Evolutionary conservation across 495 filamentous ascomycete genomes (phyloP).

Genomic region (Neurospora sp.): DNA sequence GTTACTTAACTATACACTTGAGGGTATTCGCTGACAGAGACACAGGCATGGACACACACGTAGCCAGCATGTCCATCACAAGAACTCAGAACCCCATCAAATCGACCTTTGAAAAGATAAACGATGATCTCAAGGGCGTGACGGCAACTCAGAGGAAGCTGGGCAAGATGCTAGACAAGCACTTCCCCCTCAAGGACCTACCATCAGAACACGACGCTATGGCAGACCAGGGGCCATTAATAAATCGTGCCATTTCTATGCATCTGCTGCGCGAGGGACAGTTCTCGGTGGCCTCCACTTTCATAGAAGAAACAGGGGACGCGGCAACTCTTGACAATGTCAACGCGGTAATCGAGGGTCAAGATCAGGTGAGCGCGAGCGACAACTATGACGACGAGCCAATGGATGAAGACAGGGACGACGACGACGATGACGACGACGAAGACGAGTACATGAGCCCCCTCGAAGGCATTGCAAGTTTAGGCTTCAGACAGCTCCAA

Average conservation of each 20-base stretch:
- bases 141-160: slow-evolving; percentile 70
- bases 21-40: neutral
- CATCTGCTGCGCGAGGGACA: slow-evolving; percentile 91
- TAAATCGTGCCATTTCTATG: slow-evolving; percentile 93
- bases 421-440: slow-evolving; percentile 2
- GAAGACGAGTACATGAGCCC: neutral
- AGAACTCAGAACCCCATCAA: slow-evolving; percentile 79
- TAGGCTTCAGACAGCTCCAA: slow-evolving; percentile 12
- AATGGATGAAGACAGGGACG: slow-evolving; percentile 21
- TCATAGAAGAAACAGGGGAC: slow-evolving; percentile 53
- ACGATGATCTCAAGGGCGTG: slow-evolving; percentile 68
- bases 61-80: slow-evolving; percentile 58
- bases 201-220: slow-evolving; percentile 79
- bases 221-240: slow-evolving; percentile 58
- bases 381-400: slow-evolving; percentile 7
- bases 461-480: neutral
- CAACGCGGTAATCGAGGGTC: slow-evolving; percentile 17
- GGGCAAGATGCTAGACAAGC: slow-evolving; percentile 74
- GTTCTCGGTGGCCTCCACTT: slow-evolving; percentile 75
- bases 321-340: slow-evolving; percentile 12
- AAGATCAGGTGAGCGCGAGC: neutral
- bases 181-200: slow-evolving; percentile 67
- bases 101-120: slow-evolving; percentile 63
- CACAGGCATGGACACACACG: slow-evolving; percentile 51
- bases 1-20: neutral